Percentiles rank a stretch among this genome's conserved stretches.
phyloP scores from a whole-genome alignment of 805 yeast species.

The Barnettozyma sucrosica region DNA sequence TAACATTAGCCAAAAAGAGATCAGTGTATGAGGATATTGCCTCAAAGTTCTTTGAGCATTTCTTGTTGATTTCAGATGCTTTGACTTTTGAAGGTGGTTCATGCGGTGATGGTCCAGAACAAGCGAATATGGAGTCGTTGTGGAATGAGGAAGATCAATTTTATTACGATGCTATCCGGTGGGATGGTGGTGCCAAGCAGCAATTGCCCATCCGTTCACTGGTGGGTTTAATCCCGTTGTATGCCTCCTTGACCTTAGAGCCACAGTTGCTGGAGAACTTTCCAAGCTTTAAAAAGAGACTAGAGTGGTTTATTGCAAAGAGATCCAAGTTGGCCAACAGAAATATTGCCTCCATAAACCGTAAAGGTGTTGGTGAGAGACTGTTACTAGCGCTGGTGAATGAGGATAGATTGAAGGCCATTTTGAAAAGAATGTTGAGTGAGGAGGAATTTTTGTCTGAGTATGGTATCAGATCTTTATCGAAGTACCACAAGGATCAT shows the following conservation, averaged over 20 bases:
- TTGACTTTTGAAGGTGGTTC: slow-evolving; percentile 61
- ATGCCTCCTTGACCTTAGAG: slow-evolving; percentile 83
- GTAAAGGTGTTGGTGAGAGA: slow-evolving; percentile 75
- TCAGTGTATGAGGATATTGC: slow-evolving; percentile 91
- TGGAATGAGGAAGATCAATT: slow-evolving; percentile 91
- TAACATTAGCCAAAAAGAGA: slow-evolving; percentile 80
- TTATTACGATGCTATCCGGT: slow-evolving; percentile 84
- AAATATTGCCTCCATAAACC: slow-evolving; percentile 78
- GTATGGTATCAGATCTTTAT: slow-evolving; percentile 82
- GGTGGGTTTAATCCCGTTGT: slow-evolving; percentile 87
- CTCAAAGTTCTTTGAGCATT: slow-evolving; percentile 90
- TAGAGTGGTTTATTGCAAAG: slow-evolving; percentile 78
- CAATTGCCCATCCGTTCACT: slow-evolving; percentile 81
- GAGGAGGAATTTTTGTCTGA: slow-evolving; percentile 80
- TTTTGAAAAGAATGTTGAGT: slow-evolving; percentile 75
- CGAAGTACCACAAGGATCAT: slow-evolving; percentile 77
- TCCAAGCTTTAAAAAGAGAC: slow-evolving; percentile 76
- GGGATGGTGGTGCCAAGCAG: slow-evolving; percentile 64
- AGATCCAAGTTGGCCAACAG: slow-evolving; percentile 65
- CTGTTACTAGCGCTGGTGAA: slow-evolving; percentile 73
- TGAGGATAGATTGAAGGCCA: slow-evolving; percentile 70
- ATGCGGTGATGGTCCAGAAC: slow-evolving; percentile 21
- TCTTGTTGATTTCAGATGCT: slow-evolving; percentile 86
- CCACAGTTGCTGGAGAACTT: slow-evolving; percentile 72
- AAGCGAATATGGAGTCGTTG: slow-evolving; percentile 49